Evolutionary conservation across 352 stramenopile genomes (phyloP).

Genomic region (Pythium aquatile): DNA sequence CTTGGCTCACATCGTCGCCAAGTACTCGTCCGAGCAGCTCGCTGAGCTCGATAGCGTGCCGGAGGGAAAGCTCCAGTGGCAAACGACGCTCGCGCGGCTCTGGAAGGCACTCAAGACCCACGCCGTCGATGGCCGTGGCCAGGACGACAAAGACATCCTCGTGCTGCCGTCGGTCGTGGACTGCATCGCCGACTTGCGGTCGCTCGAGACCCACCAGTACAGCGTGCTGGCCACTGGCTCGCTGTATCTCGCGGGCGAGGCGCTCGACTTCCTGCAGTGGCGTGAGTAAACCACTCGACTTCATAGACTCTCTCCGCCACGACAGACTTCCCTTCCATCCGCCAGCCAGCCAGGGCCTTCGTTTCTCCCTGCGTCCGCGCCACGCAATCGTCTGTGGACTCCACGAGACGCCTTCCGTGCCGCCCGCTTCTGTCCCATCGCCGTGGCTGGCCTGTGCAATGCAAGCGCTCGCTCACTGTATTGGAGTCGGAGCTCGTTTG

Average conservation of each 20-base stretch:
- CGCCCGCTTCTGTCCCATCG: slow-evolving; percentile 2
- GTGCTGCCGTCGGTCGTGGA: slow-evolving; percentile 63
- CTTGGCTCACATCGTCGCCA: slow-evolving; percentile 34
- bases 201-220: slow-evolving; percentile 23
- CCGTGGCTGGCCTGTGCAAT: not conserved
- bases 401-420: slow-evolving; percentile 13
- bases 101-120: slow-evolving; percentile 51
- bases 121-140: slow-evolving; percentile 29
- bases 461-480: no score
- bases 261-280: slow-evolving; percentile 62
- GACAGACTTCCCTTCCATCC: not conserved
- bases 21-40: slow-evolving; percentile 49
- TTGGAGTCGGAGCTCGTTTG: not conserved
- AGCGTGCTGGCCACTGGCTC: slow-evolving; percentile 74
- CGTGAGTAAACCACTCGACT: slow-evolving; percentile 37
- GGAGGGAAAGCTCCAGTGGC: slow-evolving; percentile 47
- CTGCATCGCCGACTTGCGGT: slow-evolving; percentile 54
- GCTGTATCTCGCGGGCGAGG: slow-evolving; percentile 69
- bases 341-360: not conserved
- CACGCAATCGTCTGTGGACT: slow-evolving; percentile 10
- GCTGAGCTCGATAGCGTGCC: slow-evolving; percentile 40
- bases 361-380: not conserved
- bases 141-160: slow-evolving; percentile 16
- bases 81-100: slow-evolving; percentile 52
- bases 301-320: not conserved